Evolutionary conservation across 2,329 filamentous ascomycete species (phyloP), one percentile per base, ranked within the genome.

Genomic region (Diplodia scrobiculata): DNA sequence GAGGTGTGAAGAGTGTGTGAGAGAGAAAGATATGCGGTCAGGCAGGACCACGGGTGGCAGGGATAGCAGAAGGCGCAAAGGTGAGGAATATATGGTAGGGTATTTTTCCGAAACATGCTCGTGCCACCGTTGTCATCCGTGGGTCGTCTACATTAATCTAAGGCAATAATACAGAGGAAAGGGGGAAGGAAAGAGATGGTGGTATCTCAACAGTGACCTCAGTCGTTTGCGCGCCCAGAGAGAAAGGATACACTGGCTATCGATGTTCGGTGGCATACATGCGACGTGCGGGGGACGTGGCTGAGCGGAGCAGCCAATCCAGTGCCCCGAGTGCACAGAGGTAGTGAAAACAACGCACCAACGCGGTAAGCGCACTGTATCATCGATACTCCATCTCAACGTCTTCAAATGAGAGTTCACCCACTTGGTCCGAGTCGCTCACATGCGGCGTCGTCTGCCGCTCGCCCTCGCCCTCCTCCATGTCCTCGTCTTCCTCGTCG

Each of bases 401-500:
- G 79, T 87, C 84, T 78, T 82, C 83, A 81, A 86, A 84, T 77
- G 81, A 84, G 82, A 84, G 79, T 82, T 84, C 82, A 87, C 86
- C 85, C 82, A 89, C 86, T 85, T 87, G 86, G 79, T 89, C 86
- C 75, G 83, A 80, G 74, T 84, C 83, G 71, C 78, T 79, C 72
- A 83, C 81, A 69, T 79, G 74, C 68, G 78, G 77, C 68, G 76
- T 75, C 70, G 77, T 74, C 71, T 78, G 75, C 74, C 76, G 86
- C 68, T 91, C 89, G 71, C 91, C 90, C 70, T 94, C 89, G 70
- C 90, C 90, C 67, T 91, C 91, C 68, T 96, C 91, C 79, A 92
- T 90, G 69, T 97, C 94, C 72, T 97, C 94, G 69, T 98, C 95
- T 70, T 98, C 95, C 78, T 97, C 94, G 72, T 97, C 92, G 73